Evolutionary conservation across 768 basidiomycete genomes (phyloP).

Genomic region (Termitomyces sp.): DNA sequence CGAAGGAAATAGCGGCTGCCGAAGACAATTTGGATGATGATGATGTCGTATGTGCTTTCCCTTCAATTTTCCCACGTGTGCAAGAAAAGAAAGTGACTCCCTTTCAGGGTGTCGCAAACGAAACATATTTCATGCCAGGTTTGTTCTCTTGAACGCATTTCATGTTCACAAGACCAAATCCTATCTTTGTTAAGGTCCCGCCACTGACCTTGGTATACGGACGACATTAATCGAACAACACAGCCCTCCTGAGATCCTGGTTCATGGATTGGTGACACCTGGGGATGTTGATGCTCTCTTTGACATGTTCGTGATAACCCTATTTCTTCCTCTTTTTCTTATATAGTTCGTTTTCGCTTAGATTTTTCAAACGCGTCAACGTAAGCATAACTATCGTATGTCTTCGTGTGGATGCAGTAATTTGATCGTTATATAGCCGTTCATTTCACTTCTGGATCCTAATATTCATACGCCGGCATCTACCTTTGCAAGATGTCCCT

Average conservation of each 20-base stretch:
- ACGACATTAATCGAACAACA: conserved; percentile 71
- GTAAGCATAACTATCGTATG: conserved; percentile 31
- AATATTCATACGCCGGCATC: conserved; percentile 74
- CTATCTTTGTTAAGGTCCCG: conserved; percentile 44
- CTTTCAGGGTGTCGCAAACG: conserved; percentile 71
- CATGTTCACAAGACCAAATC: not conserved
- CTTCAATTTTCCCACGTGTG: not conserved
- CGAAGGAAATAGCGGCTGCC: conserved; percentile 26
- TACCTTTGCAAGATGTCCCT: conserved; percentile 81
- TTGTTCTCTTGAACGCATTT: not conserved
- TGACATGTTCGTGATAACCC: conserved; percentile 51
- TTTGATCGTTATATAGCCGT: conserved; percentile 33
- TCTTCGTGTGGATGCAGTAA: not conserved
- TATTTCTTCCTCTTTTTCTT: not conserved
- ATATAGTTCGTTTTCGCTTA: conserved; percentile 20
- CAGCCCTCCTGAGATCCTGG: conserved; percentile 74
- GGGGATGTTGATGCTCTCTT: conserved; percentile 82
- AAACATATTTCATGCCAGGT: conserved; percentile 78
- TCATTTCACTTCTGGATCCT: conserved; percentile 74
- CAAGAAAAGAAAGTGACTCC: not conserved
- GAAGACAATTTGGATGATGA: conserved; percentile 48
- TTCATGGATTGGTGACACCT: conserved; percentile 72
- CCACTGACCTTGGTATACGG: conserved; percentile 63
- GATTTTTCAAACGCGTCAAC: conserved; percentile 68
- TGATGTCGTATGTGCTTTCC: conserved; percentile 45